Conservation (phyloP, 192 early-diverging fungal genomes). For the Backusella morwellensis region DNA sequence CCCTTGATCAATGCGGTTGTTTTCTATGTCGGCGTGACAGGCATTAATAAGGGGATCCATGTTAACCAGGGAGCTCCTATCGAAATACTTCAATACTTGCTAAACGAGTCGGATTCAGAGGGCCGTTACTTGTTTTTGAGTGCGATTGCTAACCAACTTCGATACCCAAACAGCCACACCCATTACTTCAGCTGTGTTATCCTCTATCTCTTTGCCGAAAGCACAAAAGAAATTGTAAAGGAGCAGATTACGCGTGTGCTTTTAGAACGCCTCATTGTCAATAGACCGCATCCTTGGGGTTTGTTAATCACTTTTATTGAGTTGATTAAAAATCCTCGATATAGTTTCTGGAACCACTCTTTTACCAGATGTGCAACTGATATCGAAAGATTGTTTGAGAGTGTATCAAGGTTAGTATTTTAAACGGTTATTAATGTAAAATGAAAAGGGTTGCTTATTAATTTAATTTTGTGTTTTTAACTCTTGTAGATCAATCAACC, state of each 20-base stretch:
- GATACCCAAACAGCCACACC: slow-evolving; percentile 97
- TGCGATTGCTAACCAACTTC: slow-evolving; percentile 94
- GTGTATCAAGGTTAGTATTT: slow-evolving; percentile 48
- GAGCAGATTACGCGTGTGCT: slow-evolving; percentile 96
- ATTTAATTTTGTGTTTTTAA: neutral
- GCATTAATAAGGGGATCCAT: slow-evolving; percentile 56
- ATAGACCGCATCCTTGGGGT: slow-evolving; percentile 97
- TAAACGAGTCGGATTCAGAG: slow-evolving; percentile 74
- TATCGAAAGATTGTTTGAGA: slow-evolving; percentile 77
- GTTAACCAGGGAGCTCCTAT: slow-evolving; percentile 68
- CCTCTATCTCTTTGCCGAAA: slow-evolving; percentile 82
- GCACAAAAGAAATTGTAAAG: slow-evolving; percentile 75
- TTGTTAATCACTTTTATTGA: slow-evolving; percentile 97
- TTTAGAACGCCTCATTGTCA: slow-evolving; percentile 93
- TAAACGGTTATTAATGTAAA: neutral
- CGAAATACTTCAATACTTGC: slow-evolving; percentile 81
- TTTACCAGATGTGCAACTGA: slow-evolving; percentile 74
- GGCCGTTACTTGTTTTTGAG: slow-evolving; percentile 89
- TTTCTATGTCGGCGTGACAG: slow-evolving; percentile 82
- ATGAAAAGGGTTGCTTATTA: neutral
- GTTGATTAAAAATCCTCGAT: slow-evolving; percentile 85
- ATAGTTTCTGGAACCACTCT: slow-evolving; percentile 58
- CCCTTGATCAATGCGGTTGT: slow-evolving; percentile 87
- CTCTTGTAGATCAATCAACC: slow-evolving; percentile 33
- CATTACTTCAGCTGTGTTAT: slow-evolving; percentile 90